phyloP scores from a whole-genome alignment of 2,329 filamentous ascomycete genomes.

The Cryphonectria nitschkei region DNA sequence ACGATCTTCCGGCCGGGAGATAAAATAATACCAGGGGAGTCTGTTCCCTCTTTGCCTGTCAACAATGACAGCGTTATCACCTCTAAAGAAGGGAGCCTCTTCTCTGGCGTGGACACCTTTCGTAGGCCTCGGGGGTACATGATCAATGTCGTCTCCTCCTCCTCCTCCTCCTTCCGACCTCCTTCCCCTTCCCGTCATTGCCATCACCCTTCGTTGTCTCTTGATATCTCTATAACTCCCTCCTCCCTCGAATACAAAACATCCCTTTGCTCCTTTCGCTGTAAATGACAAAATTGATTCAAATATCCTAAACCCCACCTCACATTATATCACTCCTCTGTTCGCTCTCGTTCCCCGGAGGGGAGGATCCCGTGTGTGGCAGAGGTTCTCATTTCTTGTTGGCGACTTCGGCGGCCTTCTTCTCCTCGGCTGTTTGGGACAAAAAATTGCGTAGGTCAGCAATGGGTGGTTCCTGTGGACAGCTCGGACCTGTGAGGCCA shows the following conservation, averaged over 20 bases:
- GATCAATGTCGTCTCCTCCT: neutral
- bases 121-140: neutral
- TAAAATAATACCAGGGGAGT: neutral
- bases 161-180: neutral
- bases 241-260: neutral
- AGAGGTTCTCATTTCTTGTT: constrained; percentile 35
- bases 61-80: neutral
- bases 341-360: constrained; percentile 1
- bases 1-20: neutral
- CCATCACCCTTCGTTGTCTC: constrained; percentile 1
- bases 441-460: constrained; percentile 1
- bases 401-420: constrained; percentile 45
- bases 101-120: neutral
- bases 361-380: neutral
- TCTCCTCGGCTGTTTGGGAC: constrained; percentile 52
- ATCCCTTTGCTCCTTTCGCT: constrained; percentile 26
- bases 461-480: neutral
- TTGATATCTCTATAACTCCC: neutral
- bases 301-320: neutral
- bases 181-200: neutral
- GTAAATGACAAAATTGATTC: constrained; percentile 10
- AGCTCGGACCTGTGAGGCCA: neutral
- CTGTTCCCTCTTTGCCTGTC: neutral
- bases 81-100: neutral
- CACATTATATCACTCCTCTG: neutral